Evolutionary conservation across 2,329 filamentous ascomycete genomes (phyloP), one percentile per base, ranked within the genome.

Genomic region (Pseudocercospora crystallina): DNA sequence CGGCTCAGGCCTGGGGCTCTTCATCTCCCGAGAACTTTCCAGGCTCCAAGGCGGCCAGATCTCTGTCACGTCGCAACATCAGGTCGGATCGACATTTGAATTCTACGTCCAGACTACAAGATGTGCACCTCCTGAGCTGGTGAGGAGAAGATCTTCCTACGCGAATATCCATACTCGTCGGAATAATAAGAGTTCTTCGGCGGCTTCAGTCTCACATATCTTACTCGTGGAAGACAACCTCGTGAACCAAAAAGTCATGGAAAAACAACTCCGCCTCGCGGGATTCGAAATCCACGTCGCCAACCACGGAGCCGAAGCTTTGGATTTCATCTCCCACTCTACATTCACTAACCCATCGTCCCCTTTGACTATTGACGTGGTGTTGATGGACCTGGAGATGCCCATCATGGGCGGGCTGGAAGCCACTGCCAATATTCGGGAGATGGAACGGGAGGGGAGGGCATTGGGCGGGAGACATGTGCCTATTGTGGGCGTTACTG

Each of bases 401-500:
- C 64, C 64, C 1, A 52, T 64, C 8, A 63, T 63, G 54, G 58
- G 61, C 29, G 64, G 64, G 5, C 36, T 65, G 13, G 60, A 58
- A 14, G 60, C 56, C 14, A 57, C 59, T 3, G 42, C 49, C 1
- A 37, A 41, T 4, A 65, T 65, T 34, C 48, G 64, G 26, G 29
- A 49, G 29, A 45, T 61, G 35, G 44, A 48, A 11, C 12, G 33
- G 73, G 80, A 43, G 41, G 3, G 11, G 77, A 26, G 20, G 7
- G 20, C 7, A 4, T 26, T 26, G 20, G 20, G 20, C 20, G 20
- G 20, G 20, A 26, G 20, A 26, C 74, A 15, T 77, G 86, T 37
- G 72, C 85, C 85, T 2, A 86, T 88, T 57, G 85, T 89, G 59
- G 85, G 84, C 9, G 84, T 87, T 13, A 90, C 87, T 14, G 87